These are phyloP conservation scores for Tricholoma furcatifolium DNA, from an alignment of 768 basidiomycete species.

Conservation along the genomic window DNA sequence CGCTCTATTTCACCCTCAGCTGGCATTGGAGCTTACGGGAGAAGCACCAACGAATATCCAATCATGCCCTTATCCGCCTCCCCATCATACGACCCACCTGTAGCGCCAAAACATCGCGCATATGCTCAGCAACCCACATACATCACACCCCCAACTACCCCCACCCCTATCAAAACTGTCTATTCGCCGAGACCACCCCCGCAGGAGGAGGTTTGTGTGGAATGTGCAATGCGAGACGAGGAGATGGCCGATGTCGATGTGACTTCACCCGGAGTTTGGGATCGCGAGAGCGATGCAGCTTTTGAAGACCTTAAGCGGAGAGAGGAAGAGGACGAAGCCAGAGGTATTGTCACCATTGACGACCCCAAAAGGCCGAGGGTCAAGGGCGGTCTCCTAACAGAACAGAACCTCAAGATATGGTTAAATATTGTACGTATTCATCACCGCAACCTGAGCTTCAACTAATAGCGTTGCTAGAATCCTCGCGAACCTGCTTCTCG, in stretches of 20 bases:
- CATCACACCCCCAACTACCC: constrained; percentile 54
- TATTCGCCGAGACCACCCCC: constrained; percentile 56
- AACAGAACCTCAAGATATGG: constrained; percentile 82
- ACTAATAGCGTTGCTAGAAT: constrained; percentile 53
- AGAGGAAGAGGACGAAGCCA: constrained; percentile 68
- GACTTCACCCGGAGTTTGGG: constrained; percentile 84
- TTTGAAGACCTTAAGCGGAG: constrained; percentile 75
- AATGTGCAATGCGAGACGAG: constrained; percentile 98
- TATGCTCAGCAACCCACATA: constrained; percentile 78
- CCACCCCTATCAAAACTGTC: constrained; percentile 59
- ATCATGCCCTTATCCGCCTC: constrained; percentile 60
- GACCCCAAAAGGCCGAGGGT: constrained; percentile 57
- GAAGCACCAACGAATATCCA: constrained; percentile 37
- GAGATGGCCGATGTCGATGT: constrained; percentile 98
- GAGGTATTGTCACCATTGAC: constrained; percentile 46
- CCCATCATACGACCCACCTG: constrained; percentile 59
- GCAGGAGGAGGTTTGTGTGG: constrained; percentile 87
- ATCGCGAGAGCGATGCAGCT: constrained; percentile 79
- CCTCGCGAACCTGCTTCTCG: constrained; percentile 86
- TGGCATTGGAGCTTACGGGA: constrained; percentile 29
- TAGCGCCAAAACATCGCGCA: constrained; percentile 66
- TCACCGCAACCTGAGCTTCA: constrained; percentile 1
- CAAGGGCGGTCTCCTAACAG: constrained; percentile 69
- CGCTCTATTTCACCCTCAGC: constrained; percentile 44
- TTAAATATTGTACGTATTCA: constrained; percentile 58